phyloP scores from a whole-genome alignment of 2,329 filamentous ascomycete genomes.

The Cladosporium sp. region DNA sequence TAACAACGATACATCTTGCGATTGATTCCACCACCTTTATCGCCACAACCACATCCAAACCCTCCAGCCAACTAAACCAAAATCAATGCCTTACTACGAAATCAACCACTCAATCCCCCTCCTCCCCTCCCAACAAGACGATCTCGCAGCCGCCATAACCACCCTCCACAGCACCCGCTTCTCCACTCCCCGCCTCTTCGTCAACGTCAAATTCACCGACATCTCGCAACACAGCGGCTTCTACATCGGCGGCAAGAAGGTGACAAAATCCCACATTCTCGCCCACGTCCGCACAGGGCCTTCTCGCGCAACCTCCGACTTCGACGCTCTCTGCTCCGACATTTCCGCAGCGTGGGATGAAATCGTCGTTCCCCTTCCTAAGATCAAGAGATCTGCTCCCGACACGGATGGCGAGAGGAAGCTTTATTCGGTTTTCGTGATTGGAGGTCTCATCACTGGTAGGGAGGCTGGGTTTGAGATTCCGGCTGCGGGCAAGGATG shows the following conservation, averaged over 20 bases:
- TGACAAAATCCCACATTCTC: conserved; percentile 30
- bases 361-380: conserved; percentile 23
- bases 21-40: neutral
- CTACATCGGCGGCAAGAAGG: conserved; percentile 37
- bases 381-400: conserved; percentile 17
- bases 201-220: conserved; percentile 41
- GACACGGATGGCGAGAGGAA: conserved; percentile 19
- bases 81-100: conserved; percentile 43
- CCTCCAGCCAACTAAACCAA: neutral
- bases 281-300: conserved; percentile 34
- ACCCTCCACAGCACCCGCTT: conserved; percentile 40
- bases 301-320: conserved; percentile 29
- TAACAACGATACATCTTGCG: no score
- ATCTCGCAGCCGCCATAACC: conserved; percentile 39
- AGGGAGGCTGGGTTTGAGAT: conserved; percentile 31
- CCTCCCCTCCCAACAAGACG: conserved; percentile 32
- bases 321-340: conserved; percentile 24
- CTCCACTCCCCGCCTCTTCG: conserved; percentile 40
- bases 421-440: conserved; percentile 21
- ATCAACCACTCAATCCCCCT: conserved; percentile 37
- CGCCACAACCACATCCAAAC: neutral
- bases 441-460: conserved; percentile 29
- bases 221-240: conserved; percentile 15
- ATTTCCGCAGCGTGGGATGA: conserved; percentile 27
- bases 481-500: conserved; percentile 29